phyloP scores from a whole-genome alignment of 441 rosid genomes.

The Populus hybrid region DNA sequence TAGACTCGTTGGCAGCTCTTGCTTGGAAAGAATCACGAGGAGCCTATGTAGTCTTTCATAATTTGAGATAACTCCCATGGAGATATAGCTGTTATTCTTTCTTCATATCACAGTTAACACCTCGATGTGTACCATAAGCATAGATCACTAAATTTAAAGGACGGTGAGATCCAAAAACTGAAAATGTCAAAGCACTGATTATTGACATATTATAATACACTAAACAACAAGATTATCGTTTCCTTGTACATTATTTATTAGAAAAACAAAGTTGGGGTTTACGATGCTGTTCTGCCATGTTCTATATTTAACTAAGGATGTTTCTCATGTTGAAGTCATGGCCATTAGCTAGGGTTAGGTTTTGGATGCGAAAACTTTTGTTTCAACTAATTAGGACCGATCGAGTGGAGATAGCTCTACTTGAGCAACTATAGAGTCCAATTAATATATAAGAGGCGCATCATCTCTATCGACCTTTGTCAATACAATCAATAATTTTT shows the following conservation, averaged over 20 bases:
- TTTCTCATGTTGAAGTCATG: neutral
- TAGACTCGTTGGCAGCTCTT: constrained; percentile 16
- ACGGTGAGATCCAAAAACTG: neutral
- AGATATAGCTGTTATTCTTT: neutral
- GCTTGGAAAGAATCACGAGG: constrained; percentile 39
- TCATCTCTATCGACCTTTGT: too few relatives aligned
- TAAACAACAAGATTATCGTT: neutral
- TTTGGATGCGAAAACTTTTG: neutral
- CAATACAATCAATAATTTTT: too few relatives aligned
- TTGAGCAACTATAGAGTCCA: too few relatives aligned
- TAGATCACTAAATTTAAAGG: neutral
- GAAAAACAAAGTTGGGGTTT: neutral
- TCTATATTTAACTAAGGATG: neutral
- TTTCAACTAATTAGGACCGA: neutral
- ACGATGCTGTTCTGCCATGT: neutral
- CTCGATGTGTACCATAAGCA: neutral
- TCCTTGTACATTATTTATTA: neutral
- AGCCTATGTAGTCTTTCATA: constrained; percentile 34
- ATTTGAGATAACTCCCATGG: constrained; percentile 33
- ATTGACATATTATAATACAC: too few relatives aligned
- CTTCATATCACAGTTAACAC: neutral
- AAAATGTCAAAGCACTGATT: neutral
- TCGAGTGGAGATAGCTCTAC: neutral
- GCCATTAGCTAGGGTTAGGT: neutral
- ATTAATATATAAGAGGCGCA: too few relatives aligned